Base-by-base conservation (phyloP, 75 land plant species). In the Azolla pinnata region DNA sequence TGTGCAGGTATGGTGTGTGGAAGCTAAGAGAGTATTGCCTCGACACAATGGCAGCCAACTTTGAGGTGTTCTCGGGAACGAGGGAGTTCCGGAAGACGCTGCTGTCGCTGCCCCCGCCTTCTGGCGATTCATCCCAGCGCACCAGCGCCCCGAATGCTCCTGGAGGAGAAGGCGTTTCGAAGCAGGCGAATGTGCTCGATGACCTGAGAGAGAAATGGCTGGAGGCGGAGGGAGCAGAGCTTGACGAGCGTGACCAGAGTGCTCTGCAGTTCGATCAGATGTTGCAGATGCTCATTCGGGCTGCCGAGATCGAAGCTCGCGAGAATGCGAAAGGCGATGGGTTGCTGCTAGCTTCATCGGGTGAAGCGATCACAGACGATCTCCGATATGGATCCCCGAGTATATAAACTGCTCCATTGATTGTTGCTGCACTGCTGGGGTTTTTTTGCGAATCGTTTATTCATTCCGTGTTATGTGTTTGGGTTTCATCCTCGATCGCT, bases 191-290 rank as follows among this genome's bases (percentile, higher is more conserved):
- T 66, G 54, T 88, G 42, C 86, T 92, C 19, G 97, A 92, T 67
- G 97, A 92, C 61, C 53, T 92, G 60, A 75, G 93, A 40, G 97
- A 92, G 54, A 92, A 85, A 65, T 92, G 97, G 97, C 74, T 92
- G 4, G 89, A 77, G 69, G 86, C 79, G 31, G 97, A 92, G 69
- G 97, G 79, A 49, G 88, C 86, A 10, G 97, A 92, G 64, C 89
- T 92, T 47, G 84, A 92, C 59, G 49, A 82, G 76, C 82, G 97
- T 60, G 97, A 92, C 76, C 86, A 84, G 56, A 91, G 97, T 69
- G 97, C 97, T 16, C 44, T 66, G 29, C 57, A 71, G 32, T 92
- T 92, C 70, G 97, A 92, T 44, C 75, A 72, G 38, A 72, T 82
- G 26, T 70, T 92, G 55, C 86, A 84, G 65, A 75, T 78, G 65